Base-by-base conservation (phyloP, 2,329 filamentous ascomycete genomes). In the Juglanconis oblonga region DNA sequence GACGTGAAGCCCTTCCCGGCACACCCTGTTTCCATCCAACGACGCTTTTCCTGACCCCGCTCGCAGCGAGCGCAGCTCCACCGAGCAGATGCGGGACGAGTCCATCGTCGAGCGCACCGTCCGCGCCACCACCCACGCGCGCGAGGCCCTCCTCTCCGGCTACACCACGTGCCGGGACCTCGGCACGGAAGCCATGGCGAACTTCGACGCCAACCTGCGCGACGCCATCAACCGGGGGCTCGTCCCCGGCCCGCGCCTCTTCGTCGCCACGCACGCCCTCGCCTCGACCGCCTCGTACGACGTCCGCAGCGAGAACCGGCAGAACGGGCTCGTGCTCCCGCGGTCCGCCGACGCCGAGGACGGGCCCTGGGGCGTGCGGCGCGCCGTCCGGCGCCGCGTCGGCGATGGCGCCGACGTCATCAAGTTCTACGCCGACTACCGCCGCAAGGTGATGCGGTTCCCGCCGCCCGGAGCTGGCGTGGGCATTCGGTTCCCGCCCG, bases 141-240 rank as follows among this genome's bases (percentile, higher is more conserved):
- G 79, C 49, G 74, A 76, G 0, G 83, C 81, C 1, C 73, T 87
- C 9, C 70, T 81, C 24, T 81, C 83, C 0, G 84, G 84, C 6
- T 86, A 81, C 72, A 87, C 82, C 0, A 85, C 82, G 2, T 84
- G 84, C 68, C 75, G 82, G 48, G 82, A 85, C 67, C 74, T 85
- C 0, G 81, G 82, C 13, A 81, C 80, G 3, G 82, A 85, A 65
- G 76, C 77, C 0, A 74, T 84, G 61, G 72, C 74, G 33, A 76
- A 79, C 42, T 76, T 77, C 33, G 82, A 85, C 67, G 76, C 76
- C 44, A 77, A 77, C 57, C 69, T 85, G 3, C 76, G 82, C 9
- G 80, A 85, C 67, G 76, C 78, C 38, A 77, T 85, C 65, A 81
- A 81, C 62, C 78, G 82, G 6, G 82, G 81, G 4, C 66, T 85